Evolutionary conservation across 129 eudicot genomes (phyloP).

Genomic region (Flaveria linearis): DNA sequence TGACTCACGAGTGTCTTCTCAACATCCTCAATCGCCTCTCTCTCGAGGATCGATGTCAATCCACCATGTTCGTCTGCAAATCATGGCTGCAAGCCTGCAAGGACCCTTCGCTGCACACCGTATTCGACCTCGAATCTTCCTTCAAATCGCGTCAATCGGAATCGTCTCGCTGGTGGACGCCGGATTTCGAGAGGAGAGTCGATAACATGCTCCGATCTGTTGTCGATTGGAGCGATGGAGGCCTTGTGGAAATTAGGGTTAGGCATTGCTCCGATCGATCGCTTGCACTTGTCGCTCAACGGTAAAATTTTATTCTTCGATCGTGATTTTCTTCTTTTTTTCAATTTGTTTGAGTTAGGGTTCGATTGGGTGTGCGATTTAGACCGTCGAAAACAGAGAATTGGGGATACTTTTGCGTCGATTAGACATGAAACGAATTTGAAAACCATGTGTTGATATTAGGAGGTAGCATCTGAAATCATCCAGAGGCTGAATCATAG

Average conservation of each 20-base stretch:
- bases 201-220: no score
- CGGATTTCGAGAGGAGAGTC: constrained; percentile 59
- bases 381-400: background rate
- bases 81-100: constrained; percentile 69
- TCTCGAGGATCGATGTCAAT: constrained; percentile 64
- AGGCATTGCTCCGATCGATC: no score
- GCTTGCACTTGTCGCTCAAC: constrained; percentile 73
- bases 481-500: background rate
- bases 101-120: constrained; percentile 77
- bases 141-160: constrained; percentile 58
- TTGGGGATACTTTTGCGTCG: no score
- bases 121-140: constrained; percentile 57
- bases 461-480: background rate
- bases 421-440: no score
- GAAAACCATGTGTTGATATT: background rate
- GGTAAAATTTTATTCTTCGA: constrained; percentile 35
- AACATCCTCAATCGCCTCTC: constrained; percentile 77
- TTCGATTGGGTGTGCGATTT: background rate
- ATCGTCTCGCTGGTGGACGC: constrained; percentile 69
- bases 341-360: constrained; percentile 4
- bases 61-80: constrained; percentile 74
- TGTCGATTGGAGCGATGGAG: no score
- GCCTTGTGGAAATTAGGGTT: no score
- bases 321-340: background rate
- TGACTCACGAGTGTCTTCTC: no score